Percentiles rank a stretch among this genome's conserved stretches.
phyloP scores from a whole-genome alignment of 106 monocot genomes.

The Apostasia shenzhenica region DNA sequence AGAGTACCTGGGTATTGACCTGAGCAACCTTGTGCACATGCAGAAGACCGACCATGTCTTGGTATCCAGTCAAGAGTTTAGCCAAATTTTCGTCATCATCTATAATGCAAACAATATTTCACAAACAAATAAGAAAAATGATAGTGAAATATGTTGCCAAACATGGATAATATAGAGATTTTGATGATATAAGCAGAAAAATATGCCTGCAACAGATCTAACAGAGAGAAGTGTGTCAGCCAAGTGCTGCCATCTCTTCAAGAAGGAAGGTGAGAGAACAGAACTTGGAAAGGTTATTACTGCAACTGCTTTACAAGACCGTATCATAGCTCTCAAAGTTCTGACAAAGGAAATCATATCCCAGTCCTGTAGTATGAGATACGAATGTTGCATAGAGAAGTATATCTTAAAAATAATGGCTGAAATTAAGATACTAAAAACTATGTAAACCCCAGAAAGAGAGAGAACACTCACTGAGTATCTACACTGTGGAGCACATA shows the following conservation, averaged over 20 bases:
- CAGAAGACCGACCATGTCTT: conserved; percentile 94
- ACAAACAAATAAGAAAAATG: background rate
- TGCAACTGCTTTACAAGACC: conserved; percentile 82
- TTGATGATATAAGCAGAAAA: conserved; percentile 2
- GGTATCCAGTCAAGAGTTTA: conserved; percentile 91
- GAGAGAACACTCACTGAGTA: conserved; percentile 25
- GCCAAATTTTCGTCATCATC: conserved; percentile 93
- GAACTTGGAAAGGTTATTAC: conserved; percentile 78
- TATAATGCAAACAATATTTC: conserved; percentile 12
- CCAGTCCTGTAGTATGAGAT: conserved; percentile 77
- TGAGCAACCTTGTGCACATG: conserved; percentile 94
- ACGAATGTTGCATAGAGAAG: conserved; percentile 10
- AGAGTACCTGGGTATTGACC: conserved; percentile 64
- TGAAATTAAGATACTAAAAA: background rate
- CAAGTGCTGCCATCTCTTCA: conserved; percentile 94
- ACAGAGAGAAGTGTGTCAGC: conserved; percentile 90
- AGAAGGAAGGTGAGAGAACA: conserved; percentile 55
- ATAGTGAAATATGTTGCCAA: background rate
- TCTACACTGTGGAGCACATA: conserved; percentile 86
- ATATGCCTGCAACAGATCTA: conserved; percentile 72
- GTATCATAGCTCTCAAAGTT: conserved; percentile 71
- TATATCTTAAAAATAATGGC: background rate
- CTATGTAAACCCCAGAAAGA: background rate
- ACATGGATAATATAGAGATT: background rate
- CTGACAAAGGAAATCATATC: conserved; percentile 91